Percentiles rank a stretch among this genome's conserved stretches.
Conservation (phyloP, 2,329 filamentous ascomycete genomes). For the Macrophomina phaseolina region DNA sequence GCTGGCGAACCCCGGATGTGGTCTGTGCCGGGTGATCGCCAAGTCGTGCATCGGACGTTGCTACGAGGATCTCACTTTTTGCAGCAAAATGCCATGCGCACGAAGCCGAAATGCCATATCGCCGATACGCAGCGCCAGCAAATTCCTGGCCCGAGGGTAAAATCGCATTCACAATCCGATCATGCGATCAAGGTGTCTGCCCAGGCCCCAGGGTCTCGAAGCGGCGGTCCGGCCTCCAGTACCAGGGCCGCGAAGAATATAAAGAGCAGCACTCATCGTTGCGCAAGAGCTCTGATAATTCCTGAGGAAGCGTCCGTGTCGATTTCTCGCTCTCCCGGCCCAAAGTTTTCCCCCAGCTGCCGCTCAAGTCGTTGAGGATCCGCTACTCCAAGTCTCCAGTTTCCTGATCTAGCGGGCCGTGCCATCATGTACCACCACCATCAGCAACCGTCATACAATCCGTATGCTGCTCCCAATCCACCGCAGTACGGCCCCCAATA, state of each 20-base stretch:
- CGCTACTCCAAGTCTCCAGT: too few species aligned
- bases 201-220: constrained; percentile 1
- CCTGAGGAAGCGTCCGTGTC: background rate
- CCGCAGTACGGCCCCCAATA: constrained; percentile 23
- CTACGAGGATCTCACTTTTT: constrained; percentile 28
- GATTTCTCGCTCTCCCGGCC: background rate
- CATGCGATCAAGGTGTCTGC: constrained; percentile 4
- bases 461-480: constrained; percentile 5
- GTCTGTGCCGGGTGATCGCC: constrained; percentile 24
- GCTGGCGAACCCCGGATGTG: background rate
- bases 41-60: constrained; percentile 23
- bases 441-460: constrained; percentile 23
- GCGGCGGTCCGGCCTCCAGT: background rate
- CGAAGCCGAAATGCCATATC: constrained; percentile 23
- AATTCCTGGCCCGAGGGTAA: constrained; percentile 11
- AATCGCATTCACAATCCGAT: constrained; percentile 13
- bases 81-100: constrained; percentile 17
- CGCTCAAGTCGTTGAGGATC: too few species aligned
- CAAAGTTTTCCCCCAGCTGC: background rate
- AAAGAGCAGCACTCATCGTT: background rate
- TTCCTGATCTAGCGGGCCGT: too few species aligned
- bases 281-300: background rate
- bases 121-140: constrained; percentile 19
- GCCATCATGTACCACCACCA: constrained; percentile 23
- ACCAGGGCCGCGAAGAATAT: background rate